These are phyloP conservation scores for Exophiala viscosa DNA, from an alignment of 2,329 filamentous ascomycete species.

Conservation along the genomic window DNA sequence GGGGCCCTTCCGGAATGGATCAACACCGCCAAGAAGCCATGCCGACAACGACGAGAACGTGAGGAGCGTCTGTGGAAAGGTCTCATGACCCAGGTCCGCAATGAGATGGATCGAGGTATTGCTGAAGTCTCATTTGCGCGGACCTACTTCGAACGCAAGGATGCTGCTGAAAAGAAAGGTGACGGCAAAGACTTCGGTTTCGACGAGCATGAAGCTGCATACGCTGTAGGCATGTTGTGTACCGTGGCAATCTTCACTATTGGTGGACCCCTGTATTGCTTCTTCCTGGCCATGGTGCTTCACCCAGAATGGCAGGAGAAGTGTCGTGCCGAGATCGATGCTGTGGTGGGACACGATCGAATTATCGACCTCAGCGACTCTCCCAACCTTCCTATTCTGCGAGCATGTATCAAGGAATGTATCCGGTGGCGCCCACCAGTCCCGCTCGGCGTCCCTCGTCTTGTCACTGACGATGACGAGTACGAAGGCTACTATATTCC, in stretches of 20 bases:
- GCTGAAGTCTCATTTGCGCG: slow-evolving; percentile 15
- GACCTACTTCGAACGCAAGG: slow-evolving; percentile 16
- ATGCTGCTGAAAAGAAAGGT: not conserved
- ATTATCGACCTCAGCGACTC: slow-evolving; percentile 43
- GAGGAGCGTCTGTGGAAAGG: slow-evolving; percentile 18
- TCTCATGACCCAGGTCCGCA: slow-evolving; percentile 10
- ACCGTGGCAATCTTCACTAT: slow-evolving; percentile 31
- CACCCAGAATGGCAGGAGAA: slow-evolving; percentile 48
- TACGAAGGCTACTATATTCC: slow-evolving; percentile 49
- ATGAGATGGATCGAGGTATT: slow-evolving; percentile 11
- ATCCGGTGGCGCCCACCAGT: slow-evolving; percentile 50
- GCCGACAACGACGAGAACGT: slow-evolving; percentile 11
- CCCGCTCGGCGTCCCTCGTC: slow-evolving; percentile 48
- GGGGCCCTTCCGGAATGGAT: slow-evolving; percentile 18
- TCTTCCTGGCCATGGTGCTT: slow-evolving; percentile 44
- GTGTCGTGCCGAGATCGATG: slow-evolving; percentile 38
- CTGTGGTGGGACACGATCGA: slow-evolving; percentile 38
- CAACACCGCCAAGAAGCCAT: slow-evolving; percentile 11
- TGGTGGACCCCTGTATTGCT: slow-evolving; percentile 29
- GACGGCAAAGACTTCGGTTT: slow-evolving; percentile 10
- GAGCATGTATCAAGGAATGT: slow-evolving; percentile 42
- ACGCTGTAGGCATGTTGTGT: slow-evolving; percentile 29
- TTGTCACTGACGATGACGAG: slow-evolving; percentile 49
- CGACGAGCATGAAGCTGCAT: slow-evolving; percentile 30
- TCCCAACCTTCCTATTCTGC: slow-evolving; percentile 36